A percentile compares a stretch with the other conserved stretches of the same genome.
These are phyloP conservation scores for Anthracocystis panici-leucophaei DNA, from an alignment of 1,284 basidiomycete genomes.

Conservation along the genomic window DNA sequence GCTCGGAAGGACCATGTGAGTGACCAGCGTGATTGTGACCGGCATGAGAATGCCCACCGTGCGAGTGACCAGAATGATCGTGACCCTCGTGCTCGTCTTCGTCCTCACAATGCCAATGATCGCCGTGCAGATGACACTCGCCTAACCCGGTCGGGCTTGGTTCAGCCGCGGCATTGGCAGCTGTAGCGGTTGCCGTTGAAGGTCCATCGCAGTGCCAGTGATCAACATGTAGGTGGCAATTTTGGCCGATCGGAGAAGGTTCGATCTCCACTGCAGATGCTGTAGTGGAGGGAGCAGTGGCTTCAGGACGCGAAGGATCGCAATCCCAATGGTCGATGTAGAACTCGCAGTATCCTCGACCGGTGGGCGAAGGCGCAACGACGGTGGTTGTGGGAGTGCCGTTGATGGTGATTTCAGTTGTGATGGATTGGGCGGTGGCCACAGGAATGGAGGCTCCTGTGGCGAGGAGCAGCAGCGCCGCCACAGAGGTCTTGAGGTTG, in stretches of 20 bases:
- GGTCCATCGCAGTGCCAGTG: conserved; percentile 14
- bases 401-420: conserved; percentile 10
- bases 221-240: conserved; percentile 27
- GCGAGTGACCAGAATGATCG: conserved; percentile 22
- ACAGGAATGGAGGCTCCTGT: not conserved
- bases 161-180: conserved; percentile 13
- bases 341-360: conserved; percentile 41
- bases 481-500: not conserved
- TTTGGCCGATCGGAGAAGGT: conserved; percentile 25
- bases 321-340: conserved; percentile 44
- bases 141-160: conserved; percentile 33
- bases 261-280: conserved; percentile 8
- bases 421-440: conserved; percentile 20
- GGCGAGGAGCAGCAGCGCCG: conserved; percentile 16
- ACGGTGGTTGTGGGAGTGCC: conserved; percentile 29
- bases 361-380: conserved; percentile 25
- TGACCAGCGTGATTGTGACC: conserved; percentile 44
- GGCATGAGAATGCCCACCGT: conserved; percentile 24
- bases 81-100: conserved; percentile 7
- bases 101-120: conserved; percentile 50
- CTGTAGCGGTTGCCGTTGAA: conserved; percentile 8
- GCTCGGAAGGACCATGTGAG: conserved; percentile 68
- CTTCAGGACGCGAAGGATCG: conserved; percentile 18
- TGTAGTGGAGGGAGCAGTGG: not conserved
- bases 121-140: conserved; percentile 40